These are phyloP conservation scores for Populus hybrid DNA, from an alignment of 441 rosid species.

Conservation along the genomic window DNA sequence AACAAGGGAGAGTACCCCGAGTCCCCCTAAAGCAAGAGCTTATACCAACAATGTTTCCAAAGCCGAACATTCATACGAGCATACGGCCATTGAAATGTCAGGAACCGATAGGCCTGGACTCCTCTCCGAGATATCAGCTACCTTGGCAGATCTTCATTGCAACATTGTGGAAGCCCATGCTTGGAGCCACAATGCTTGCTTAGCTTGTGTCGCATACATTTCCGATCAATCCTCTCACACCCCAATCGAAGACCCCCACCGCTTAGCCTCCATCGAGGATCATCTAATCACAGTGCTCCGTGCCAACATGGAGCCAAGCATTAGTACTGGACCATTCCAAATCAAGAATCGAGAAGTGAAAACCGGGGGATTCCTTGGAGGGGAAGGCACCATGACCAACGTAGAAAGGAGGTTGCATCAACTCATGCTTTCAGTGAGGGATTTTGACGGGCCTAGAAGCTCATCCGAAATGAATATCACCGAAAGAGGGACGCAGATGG, in stretches of 20 bases:
- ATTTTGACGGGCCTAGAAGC: constrained; percentile 40
- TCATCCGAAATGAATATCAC: background rate
- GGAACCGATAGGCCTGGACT: constrained; percentile 73
- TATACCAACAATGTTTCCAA: constrained; percentile 21
- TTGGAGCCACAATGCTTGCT: constrained; percentile 76
- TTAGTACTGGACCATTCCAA: constrained; percentile 16
- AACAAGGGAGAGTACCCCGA: constrained; percentile 36
- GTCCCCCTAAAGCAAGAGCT: constrained; percentile 16
- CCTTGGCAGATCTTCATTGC: constrained; percentile 58
- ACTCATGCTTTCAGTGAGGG: constrained; percentile 63
- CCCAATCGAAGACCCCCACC: constrained; percentile 55
- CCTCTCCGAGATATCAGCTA: constrained; percentile 73
- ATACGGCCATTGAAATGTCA: constrained; percentile 61
- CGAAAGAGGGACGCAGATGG: constrained; percentile 33
- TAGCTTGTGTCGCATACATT: constrained; percentile 65
- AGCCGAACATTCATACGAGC: constrained; percentile 32
- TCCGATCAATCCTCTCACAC: constrained; percentile 42
- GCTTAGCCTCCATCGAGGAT: constrained; percentile 56
- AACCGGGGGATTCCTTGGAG: constrained; percentile 36
- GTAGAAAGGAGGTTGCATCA: constrained; percentile 72
- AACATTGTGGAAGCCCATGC: constrained; percentile 68
- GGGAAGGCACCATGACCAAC: constrained; percentile 36
- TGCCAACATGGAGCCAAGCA: constrained; percentile 27
- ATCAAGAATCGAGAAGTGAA: constrained; percentile 36
- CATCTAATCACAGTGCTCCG: constrained; percentile 58